Conservation (phyloP, 768 basidiomycete species). For the Suillus brevipes region DNA sequence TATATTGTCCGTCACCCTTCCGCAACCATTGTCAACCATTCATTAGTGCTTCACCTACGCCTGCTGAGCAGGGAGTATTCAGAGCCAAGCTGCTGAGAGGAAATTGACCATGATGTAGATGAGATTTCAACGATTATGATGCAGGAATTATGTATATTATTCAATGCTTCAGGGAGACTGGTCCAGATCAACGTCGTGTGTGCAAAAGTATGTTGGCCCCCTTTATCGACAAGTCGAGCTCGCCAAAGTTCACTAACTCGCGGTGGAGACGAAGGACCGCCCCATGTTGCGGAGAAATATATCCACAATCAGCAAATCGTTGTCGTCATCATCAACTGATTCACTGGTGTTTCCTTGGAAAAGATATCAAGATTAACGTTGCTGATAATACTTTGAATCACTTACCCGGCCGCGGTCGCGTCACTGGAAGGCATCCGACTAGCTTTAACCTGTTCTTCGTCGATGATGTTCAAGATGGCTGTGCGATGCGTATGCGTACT, state of each 20-base stretch:
- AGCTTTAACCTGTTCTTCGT: too few relatives aligned
- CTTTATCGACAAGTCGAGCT: not conserved
- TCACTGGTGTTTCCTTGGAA: too few relatives aligned
- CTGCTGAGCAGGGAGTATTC: not conserved
- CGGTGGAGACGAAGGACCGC: not conserved
- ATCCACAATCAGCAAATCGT: too few relatives aligned
- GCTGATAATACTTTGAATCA: too few relatives aligned
- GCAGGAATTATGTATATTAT: constrained; percentile 25
- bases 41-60: not conserved
- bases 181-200: constrained; percentile 15
- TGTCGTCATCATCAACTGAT: too few relatives aligned
- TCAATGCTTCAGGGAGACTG: constrained; percentile 20
- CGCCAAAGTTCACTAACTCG: not conserved
- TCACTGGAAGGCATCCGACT: too few relatives aligned
- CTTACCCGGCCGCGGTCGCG: too few relatives aligned
- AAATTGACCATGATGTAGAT: not conserved
- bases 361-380: too few relatives aligned
- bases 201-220: not conserved
- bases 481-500: too few relatives aligned
- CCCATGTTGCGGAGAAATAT: not conserved
- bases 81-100: not conserved
- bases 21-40: not conserved
- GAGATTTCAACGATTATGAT: not conserved
- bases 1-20: not conserved
- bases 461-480: too few relatives aligned